A percentile compares a stretch with the other conserved stretches of the same genome.
These are phyloP conservation scores for Pulveroboletus sp. DNA, from an alignment of 768 basidiomycete genomes.

Conservation along the genomic window DNA sequence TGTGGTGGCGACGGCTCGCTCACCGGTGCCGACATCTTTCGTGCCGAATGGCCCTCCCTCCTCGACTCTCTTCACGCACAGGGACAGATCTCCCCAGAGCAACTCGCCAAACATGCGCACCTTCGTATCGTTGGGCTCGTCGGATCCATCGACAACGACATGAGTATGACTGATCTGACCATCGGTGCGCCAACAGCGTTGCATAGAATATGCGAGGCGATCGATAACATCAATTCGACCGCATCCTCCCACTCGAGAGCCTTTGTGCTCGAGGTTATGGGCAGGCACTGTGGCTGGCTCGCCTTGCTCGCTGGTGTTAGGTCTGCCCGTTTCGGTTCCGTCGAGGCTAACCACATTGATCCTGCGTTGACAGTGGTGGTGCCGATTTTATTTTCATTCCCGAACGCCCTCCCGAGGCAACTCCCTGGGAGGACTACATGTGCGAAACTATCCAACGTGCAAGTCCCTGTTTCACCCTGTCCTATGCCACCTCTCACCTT, in stretches of 20 bases:
- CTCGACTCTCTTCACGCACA: conserved; percentile 62
- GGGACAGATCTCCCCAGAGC: conserved; percentile 76
- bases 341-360: conserved; percentile 8
- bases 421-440: conserved; percentile 92
- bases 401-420: conserved; percentile 75
- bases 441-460: conserved; percentile 81
- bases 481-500: not conserved
- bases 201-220: conserved; percentile 95
- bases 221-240: conserved; percentile 98
- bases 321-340: conserved; percentile 37
- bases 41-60: conserved; percentile 92
- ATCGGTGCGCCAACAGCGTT: conserved; percentile 96
- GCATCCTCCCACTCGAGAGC: conserved; percentile 95
- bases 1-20: conserved; percentile 97
- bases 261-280: conserved; percentile 99
- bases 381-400: conserved; percentile 99
- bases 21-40: conserved; percentile 92
- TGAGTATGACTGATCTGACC: conserved; percentile 96
- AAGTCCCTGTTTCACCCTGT: conserved; percentile 24
- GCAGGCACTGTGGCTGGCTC: conserved; percentile 99
- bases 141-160: conserved; percentile 98
- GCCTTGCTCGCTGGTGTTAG: conserved; percentile 91
- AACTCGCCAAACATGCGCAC: conserved; percentile 70
- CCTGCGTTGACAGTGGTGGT: conserved; percentile 53
- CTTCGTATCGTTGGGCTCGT: conserved; percentile 98